Conservation (phyloP, 768 basidiomycete species). For the Cyclocybe aegerita region DNA sequence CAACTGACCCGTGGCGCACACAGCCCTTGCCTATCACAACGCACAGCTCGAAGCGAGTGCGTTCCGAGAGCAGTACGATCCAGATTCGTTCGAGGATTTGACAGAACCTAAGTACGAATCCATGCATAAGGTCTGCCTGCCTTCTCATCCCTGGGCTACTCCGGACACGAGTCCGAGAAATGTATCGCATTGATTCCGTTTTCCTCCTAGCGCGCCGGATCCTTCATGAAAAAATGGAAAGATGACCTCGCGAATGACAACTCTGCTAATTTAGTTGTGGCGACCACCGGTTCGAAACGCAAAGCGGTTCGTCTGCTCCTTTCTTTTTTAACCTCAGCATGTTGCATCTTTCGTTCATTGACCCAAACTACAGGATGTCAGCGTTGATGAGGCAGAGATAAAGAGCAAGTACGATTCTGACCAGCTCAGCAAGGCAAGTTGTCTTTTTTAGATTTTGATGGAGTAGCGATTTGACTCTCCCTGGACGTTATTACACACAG, state of each 20-base stretch:
- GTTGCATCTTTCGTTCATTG: not conserved
- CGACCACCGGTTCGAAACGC: slow-evolving; percentile 59
- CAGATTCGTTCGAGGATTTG: slow-evolving; percentile 75
- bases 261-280: slow-evolving; percentile 52
- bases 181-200: not conserved
- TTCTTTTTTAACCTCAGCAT: slow-evolving; percentile 4
- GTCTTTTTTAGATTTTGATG: slow-evolving; percentile 13
- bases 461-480: slow-evolving; percentile 8
- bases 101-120: slow-evolving; percentile 74
- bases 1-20: slow-evolving; percentile 4
- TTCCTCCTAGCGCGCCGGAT: slow-evolving; percentile 23
- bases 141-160: not conserved
- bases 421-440: slow-evolving; percentile 60
- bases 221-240: slow-evolving; percentile 72
- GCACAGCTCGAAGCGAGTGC: slow-evolving; percentile 90
- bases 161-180: not conserved
- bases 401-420: slow-evolving; percentile 63
- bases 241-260: slow-evolving; percentile 58
- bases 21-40: slow-evolving; percentile 86
- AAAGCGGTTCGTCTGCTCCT: slow-evolving; percentile 55
- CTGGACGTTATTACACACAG: slow-evolving; percentile 32
- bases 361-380: slow-evolving; percentile 46
- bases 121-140: slow-evolving; percentile 68
- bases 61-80: slow-evolving; percentile 87
- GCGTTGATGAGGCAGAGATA: slow-evolving; percentile 72